Evolutionary conservation across 2,329 filamentous ascomycete species (phyloP), one percentile per base, ranked within the genome.

Genomic region (Lachnellula cervina): DNA sequence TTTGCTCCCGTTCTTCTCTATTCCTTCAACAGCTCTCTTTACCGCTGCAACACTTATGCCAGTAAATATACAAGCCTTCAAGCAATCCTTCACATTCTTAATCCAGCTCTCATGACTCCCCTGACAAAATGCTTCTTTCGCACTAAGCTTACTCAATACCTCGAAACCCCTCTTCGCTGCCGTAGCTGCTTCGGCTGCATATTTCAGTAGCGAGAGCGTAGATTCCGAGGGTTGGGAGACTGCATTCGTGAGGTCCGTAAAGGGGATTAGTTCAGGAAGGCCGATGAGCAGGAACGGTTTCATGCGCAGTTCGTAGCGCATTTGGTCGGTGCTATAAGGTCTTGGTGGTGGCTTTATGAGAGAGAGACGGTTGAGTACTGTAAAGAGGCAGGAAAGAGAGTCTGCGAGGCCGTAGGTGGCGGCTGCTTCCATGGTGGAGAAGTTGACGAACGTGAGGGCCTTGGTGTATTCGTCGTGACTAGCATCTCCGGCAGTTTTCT

Each of bases 41-140:
- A 88, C 69, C 1, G 76, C 77, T 23, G 78, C 77, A 44, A 89
- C 78, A 0, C 84, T 82, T 59, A 91, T 80, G 5, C 82, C 83
- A 0, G 86, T 78, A 8, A 83, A 83, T 58, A 92, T 90, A 62
- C 84, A 87, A n/a, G 87, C 82, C 65, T 83, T 84, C 64, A 88
- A 76, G 9, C 79, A 80, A 58, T 81, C 78, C 68, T 83, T 86
- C 11, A 80, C 74, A 21, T 81, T 77, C 21, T 73, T 74, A 17
- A 79, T 68, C 86, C 87, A 91, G 54, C 82, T 78, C 11, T 79
- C 80, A 62, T 87, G 79, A 45, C 77, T 80, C 9, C 79, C 78
- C 32, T 77, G 73, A 9, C 77, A 78, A 59, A 84, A 86, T 1
- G 80, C 77, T 37, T 81, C 79, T 53, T 73, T 67, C 13, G 76